Base-by-base conservation (phyloP, 225 moss, liverwort and hornwort genomes). In the Sphagnum contortum region DNA sequence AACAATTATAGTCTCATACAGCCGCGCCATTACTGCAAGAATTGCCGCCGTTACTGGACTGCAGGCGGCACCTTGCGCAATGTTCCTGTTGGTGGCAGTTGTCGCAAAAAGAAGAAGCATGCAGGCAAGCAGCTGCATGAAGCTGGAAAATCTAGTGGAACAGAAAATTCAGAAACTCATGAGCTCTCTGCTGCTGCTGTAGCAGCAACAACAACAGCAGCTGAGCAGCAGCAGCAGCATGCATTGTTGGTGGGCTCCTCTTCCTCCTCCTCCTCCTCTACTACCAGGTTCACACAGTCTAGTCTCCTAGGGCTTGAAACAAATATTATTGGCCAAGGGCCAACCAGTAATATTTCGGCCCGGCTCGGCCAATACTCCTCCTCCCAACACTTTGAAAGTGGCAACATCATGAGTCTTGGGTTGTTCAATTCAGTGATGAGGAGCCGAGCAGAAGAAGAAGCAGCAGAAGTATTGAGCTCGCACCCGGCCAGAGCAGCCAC, bases 1-100 rank as follows among this genome's bases (percentile, higher is more conserved):
- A 85, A 85, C 75, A 84, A 84, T 64, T 84, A 84, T 53, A 84
- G 84, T 56, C 66, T 84, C 8, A 81, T 80, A 48, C 84, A 85
- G 55, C 84, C 84, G 0, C 81, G 84, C 1, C 84, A 85, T 67
- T 85, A 81, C 45, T 85, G 84, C 11, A 85, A 85, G 62, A 81
- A 78, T 47, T 85, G 84, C 55, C 77, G 84, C 4, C 80, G 84
- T 45, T 84, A 84, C 61, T 84, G 84, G 84, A 84, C 84, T 50
- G 84, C 84, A 10, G 84, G 84, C 2, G 84, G 84, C 0, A 84
- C 84, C 48, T 70, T 84, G 0, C 77, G 84, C 50, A 84, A 84
- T 73, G 84, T 84, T 7, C 84, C 84, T 2, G 80, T 84, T 0
- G 84, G 84, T 4, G 84, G 84, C 3, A 80, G 84, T 1, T 85